phyloP scores from a whole-genome alignment of 2,329 filamentous ascomycete species.

The Fusarium cicatricum region DNA sequence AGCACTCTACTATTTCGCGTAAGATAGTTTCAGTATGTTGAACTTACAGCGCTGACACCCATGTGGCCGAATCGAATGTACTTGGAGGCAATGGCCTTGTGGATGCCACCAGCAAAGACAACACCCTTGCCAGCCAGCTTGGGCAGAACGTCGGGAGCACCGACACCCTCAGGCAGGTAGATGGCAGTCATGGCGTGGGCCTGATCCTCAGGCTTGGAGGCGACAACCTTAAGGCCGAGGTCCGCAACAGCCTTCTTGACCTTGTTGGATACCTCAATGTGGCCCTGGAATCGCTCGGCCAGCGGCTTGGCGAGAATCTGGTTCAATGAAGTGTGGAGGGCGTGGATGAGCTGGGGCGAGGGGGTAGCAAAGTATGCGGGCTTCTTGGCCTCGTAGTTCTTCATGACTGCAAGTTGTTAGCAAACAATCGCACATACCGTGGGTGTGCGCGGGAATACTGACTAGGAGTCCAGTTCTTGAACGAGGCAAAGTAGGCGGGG shows the following conservation, averaged over 20 bases:
- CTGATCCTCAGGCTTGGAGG: slow-evolving; percentile 85
- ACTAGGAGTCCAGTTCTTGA: slow-evolving; percentile 97
- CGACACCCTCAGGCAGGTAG: slow-evolving; percentile 86
- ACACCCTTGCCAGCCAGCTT: slow-evolving; percentile 87
- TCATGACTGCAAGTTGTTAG: slow-evolving; percentile 74
- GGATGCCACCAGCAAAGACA: slow-evolving; percentile 92
- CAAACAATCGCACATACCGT: background rate
- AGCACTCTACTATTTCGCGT: slow-evolving; percentile 22
- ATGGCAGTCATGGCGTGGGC: slow-evolving; percentile 98
- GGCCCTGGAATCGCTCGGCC: slow-evolving; percentile 81
- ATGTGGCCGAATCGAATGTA: slow-evolving; percentile 98
- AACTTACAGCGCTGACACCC: slow-evolving; percentile 85
- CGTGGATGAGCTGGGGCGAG: slow-evolving; percentile 91
- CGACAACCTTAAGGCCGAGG: slow-evolving; percentile 87
- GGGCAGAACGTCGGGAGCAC: slow-evolving; percentile 83
- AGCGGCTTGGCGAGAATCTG: slow-evolving; percentile 87
- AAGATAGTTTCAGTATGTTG: background rate
- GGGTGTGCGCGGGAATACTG: slow-evolving; percentile 46
- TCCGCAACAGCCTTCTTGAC: slow-evolving; percentile 85
- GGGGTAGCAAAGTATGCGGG: slow-evolving; percentile 98
- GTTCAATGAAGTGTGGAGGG: slow-evolving; percentile 85
- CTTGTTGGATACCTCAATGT: slow-evolving; percentile 80
- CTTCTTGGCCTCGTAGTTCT: slow-evolving; percentile 98
- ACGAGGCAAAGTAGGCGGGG: slow-evolving; percentile 90
- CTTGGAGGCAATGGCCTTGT: slow-evolving; percentile 92